Conservation (phyloP, 352 stramenopile species). For the Pythium phragmiticola region DNA sequence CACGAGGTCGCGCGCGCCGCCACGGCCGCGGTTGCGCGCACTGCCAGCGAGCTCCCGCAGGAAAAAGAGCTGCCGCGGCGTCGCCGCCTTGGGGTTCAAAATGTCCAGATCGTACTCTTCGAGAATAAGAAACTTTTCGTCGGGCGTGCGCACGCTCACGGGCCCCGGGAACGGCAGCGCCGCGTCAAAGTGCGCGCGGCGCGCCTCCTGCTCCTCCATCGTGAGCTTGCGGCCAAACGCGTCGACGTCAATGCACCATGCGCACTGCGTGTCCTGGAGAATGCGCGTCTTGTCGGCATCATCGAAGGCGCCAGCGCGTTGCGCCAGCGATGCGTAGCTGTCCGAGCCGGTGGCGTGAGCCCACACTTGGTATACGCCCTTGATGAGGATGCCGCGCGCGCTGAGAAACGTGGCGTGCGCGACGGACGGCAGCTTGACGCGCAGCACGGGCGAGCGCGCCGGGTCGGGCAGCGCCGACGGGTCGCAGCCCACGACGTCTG, state of each 20-base stretch:
- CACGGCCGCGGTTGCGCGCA: slow-evolving; percentile 69
- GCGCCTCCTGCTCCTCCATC: slow-evolving; percentile 57
- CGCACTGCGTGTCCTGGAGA: slow-evolving; percentile 40
- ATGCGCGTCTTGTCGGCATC: slow-evolving; percentile 45
- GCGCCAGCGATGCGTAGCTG: slow-evolving; percentile 54
- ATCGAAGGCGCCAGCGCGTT: slow-evolving; percentile 36
- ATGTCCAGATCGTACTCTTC: slow-evolving; percentile 71
- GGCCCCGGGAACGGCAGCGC: slow-evolving; percentile 65
- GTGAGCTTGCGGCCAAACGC: slow-evolving; percentile 82
- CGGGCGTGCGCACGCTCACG: slow-evolving; percentile 65
- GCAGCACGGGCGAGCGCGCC: slow-evolving; percentile 60
- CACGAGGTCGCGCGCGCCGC: slow-evolving; percentile 71
- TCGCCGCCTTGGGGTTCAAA: slow-evolving; percentile 26
- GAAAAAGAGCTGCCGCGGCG: slow-evolving; percentile 70
- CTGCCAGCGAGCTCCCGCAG: slow-evolving; percentile 67
- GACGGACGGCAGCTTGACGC: slow-evolving; percentile 53
- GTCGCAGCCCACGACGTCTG: slow-evolving; percentile 34
- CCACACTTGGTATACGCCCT: slow-evolving; percentile 83
- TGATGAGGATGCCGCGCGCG: slow-evolving; percentile 75
- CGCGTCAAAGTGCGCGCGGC: slow-evolving; percentile 49
- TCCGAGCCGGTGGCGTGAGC: slow-evolving; percentile 30
- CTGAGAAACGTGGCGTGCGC: slow-evolving; percentile 76
- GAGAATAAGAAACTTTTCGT: slow-evolving; percentile 73
- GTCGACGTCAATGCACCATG: slow-evolving; percentile 77
- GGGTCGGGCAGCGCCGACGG: slow-evolving; percentile 39